These are phyloP conservation scores for Blastocystis sp. DNA, from an alignment of 352 stramenopile species.

Conservation along the genomic window DNA sequence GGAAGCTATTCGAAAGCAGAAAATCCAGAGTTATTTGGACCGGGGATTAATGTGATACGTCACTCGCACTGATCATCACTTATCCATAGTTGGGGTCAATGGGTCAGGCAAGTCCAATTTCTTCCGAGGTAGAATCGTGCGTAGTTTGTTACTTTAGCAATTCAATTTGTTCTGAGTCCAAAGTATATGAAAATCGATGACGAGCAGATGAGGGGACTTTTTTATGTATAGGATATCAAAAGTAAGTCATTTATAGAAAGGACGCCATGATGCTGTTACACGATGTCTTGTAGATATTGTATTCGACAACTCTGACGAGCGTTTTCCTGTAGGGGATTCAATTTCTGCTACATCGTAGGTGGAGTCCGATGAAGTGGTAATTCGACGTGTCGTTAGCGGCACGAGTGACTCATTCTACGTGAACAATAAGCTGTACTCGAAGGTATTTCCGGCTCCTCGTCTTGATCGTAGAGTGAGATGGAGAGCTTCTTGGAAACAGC, in stretches of 20 bases:
- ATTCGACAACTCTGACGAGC: conserved; percentile 96
- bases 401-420: conserved; percentile 99
- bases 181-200: conserved; percentile 81
- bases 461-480: conserved; percentile 81
- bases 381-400: conserved; percentile 93
- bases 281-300: conserved; percentile 96
- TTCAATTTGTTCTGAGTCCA: conserved; percentile 89
- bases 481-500: conserved; percentile 92
- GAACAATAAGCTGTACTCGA: conserved; percentile 92
- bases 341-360: conserved; percentile 62
- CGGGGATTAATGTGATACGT: conserved; percentile 83
- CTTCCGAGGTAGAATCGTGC: conserved; percentile 75
- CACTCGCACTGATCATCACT: not conserved
- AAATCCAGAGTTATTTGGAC: conserved; percentile 70
- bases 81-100: conserved; percentile 83
- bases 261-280: conserved; percentile 84
- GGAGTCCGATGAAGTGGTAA: conserved; percentile 82
- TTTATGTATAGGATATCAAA: conserved; percentile 80
- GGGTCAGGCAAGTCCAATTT: conserved; percentile 84
- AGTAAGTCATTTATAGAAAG: conserved; percentile 60
- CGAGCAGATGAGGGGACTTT: conserved; percentile 82
- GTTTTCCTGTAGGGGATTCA: conserved; percentile 70
- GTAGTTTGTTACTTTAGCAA: conserved; percentile 68
- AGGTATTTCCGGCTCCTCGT: not conserved
- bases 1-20: conserved; percentile 82